Percentiles rank a stretch among this genome's conserved stretches.
These are phyloP conservation scores for Rosa chinensis DNA, from an alignment of 306 rosid species.

Conservation along the genomic window DNA sequence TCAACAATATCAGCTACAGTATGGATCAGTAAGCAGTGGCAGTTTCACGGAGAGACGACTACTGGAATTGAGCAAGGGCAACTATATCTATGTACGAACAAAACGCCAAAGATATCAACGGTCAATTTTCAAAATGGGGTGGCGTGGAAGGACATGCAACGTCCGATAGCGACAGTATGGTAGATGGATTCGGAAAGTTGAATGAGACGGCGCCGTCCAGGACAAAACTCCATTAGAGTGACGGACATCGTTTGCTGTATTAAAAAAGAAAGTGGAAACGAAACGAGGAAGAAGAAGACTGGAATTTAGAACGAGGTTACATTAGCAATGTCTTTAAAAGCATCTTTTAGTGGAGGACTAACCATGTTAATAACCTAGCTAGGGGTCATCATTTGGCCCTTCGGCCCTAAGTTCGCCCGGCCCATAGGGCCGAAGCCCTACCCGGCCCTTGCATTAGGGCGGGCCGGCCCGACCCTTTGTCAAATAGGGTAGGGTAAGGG, in stretches of 20 bases:
- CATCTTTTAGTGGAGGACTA: neutral
- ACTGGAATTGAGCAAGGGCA: neutral
- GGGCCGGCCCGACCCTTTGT: no score
- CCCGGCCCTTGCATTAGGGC: no score
- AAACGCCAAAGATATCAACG: constrained; percentile 7
- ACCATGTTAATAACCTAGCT: neutral
- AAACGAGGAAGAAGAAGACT: neutral
- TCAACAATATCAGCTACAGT: neutral
- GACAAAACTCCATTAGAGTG: constrained; percentile 23
- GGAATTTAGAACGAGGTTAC: neutral
- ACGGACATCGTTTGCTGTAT: neutral
- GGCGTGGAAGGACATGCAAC: constrained; percentile 30
- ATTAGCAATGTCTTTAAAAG: neutral
- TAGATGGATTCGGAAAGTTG: constrained; percentile 28
- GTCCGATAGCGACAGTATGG: constrained; percentile 20
- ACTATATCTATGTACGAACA: neutral
- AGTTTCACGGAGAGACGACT: neutral
- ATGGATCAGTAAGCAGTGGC: neutral
- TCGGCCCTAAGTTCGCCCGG: no score
- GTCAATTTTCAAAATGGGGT: constrained; percentile 14
- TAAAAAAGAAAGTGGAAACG: neutral
- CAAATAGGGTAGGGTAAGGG: no score
- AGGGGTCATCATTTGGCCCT: no score
- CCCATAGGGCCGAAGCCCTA: no score
- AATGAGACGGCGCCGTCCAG: constrained; percentile 27